Evolutionary conservation across 2,329 filamentous ascomycete genomes (phyloP).

Genomic region (Eutypella sp.): DNA sequence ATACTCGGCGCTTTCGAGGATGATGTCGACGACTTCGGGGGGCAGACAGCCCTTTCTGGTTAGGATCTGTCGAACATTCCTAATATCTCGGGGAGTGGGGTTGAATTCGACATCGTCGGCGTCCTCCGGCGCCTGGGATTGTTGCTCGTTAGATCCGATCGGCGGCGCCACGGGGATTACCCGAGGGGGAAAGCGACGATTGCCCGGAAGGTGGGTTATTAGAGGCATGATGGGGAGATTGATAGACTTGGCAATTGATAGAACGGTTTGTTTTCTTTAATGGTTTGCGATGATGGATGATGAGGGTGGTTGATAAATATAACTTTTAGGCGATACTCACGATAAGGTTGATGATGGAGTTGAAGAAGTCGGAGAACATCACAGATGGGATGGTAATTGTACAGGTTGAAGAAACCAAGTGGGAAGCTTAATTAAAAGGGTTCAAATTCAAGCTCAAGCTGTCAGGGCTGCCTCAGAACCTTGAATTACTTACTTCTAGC

Average conservation of each 20-base stretch:
- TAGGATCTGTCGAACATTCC: slow-evolving; percentile 45
- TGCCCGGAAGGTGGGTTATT: slow-evolving; percentile 17
- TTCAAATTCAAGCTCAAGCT: too few relatives aligned
- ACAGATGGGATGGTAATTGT: too few relatives aligned
- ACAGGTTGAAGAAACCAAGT: too few relatives aligned
- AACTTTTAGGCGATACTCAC: too few relatives aligned
- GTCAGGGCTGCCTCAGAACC: too few relatives aligned
- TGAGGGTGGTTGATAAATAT: too few relatives aligned
- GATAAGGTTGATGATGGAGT: too few relatives aligned
- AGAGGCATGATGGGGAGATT: slow-evolving; percentile 4
- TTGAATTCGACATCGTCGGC: slow-evolving; percentile 10
- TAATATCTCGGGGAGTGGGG: slow-evolving; percentile 37
- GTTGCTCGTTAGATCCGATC: background rate
- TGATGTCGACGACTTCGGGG: slow-evolving; percentile 48
- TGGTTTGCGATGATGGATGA: background rate
- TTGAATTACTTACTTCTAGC: too few relatives aligned
- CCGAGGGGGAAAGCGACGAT: slow-evolving; percentile 8
- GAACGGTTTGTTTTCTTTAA: background rate
- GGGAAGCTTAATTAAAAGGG: too few relatives aligned
- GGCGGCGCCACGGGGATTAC: background rate
- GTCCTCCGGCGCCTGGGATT: background rate
- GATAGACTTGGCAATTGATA: too few relatives aligned
- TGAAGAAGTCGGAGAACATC: too few relatives aligned
- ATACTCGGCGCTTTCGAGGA: slow-evolving; percentile 58
- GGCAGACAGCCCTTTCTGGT: slow-evolving; percentile 40